Conservation (phyloP, 176 grass and related monocot genomes). For the Metroxylon sagu region DNA sequence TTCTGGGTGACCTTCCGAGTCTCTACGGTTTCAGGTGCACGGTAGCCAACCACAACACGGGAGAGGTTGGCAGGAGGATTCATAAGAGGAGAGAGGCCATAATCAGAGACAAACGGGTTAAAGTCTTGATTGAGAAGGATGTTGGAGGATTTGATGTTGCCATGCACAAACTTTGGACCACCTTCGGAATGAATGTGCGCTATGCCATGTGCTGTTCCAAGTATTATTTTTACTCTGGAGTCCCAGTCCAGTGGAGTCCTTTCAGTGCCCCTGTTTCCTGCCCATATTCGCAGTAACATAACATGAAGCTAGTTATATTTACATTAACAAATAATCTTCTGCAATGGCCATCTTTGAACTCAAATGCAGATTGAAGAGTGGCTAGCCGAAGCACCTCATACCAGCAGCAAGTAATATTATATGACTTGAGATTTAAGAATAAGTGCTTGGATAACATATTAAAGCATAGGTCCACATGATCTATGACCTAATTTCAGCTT, state of each 20-base stretch:
- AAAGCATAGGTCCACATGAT: no score
- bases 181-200: conserved; percentile 75
- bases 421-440: no score
- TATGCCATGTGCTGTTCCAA: conserved; percentile 58
- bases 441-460: no score
- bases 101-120: conserved; percentile 67
- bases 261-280: conserved; percentile 58
- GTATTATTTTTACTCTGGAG: conserved; percentile 70
- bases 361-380: no score
- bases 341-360: no score
- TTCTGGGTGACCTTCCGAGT: conserved; percentile 77
- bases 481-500: no score
- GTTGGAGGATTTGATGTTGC: conserved; percentile 96
- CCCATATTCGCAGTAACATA: not conserved
- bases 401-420: no score
- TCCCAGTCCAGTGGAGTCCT: conserved; percentile 71
- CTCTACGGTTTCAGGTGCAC: conserved; percentile 75
- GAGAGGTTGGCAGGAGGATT: conserved; percentile 59
- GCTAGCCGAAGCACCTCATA: no score
- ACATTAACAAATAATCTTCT: no score
- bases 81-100: conserved; percentile 51
- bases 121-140: conserved; percentile 65
- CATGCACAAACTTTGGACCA: conserved; percentile 69
- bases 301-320: no score
- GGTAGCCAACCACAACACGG: conserved; percentile 44